A percentile compares a stretch with the other conserved stretches of the same genome.
phyloP scores from a whole-genome alignment of 345 rosid genomes.

The Combretum micranthum region DNA sequence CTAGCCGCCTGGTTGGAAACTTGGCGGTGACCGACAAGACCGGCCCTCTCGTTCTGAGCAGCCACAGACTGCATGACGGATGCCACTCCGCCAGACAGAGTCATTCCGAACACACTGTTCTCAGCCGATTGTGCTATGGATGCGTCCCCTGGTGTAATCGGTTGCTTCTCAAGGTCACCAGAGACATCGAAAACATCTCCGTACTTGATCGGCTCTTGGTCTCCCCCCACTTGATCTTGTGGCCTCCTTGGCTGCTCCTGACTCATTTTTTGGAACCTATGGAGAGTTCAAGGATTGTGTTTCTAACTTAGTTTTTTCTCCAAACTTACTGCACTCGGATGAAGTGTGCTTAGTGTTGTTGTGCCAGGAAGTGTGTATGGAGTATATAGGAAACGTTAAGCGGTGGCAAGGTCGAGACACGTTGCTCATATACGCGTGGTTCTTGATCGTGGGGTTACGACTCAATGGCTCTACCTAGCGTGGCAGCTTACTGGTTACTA shows the following conservation, averaged over 20 bases:
- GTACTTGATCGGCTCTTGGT: slow-evolving; percentile 16
- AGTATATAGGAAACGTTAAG: no score
- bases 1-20: not conserved
- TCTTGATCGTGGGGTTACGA: no score
- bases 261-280: slow-evolving; percentile 23
- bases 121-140: slow-evolving; percentile 28
- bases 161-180: slow-evolving; percentile 23
- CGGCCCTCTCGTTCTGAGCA: slow-evolving; percentile 19
- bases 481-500: no score
- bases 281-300: no score
- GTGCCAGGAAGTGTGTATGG: no score
- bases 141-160: slow-evolving; percentile 24
- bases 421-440: no score
- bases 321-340: no score
- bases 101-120: slow-evolving; percentile 15
- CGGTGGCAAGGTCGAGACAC: no score
- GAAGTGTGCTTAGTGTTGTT: no score
- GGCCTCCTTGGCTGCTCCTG: slow-evolving; percentile 23
- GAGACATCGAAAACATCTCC: slow-evolving; percentile 29
- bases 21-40: slow-evolving; percentile 18
- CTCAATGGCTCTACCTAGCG: no score
- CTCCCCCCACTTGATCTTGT: not conserved
- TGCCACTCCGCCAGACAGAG: slow-evolving; percentile 16
- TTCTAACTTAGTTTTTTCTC: no score
- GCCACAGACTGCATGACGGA: slow-evolving; percentile 18